Conservation (phyloP, 208 protist genomes). For the Acanthamoeba rhysodes region DNA sequence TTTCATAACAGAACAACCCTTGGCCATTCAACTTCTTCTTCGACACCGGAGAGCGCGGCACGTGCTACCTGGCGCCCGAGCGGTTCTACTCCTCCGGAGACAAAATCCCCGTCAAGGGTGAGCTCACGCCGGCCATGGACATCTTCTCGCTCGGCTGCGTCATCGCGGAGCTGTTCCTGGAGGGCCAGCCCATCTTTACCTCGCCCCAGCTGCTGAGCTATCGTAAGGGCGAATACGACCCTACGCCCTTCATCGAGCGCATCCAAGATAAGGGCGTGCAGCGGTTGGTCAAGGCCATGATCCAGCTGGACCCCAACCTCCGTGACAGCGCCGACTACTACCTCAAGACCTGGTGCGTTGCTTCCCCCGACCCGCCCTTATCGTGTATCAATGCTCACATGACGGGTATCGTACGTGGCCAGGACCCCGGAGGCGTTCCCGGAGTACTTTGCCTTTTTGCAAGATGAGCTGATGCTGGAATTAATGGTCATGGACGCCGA, state of each 20-base stretch:
- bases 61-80: slow-evolving; percentile 90
- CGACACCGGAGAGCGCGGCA: slow-evolving; percentile 84
- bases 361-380: too few relatives aligned
- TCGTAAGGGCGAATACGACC: slow-evolving; percentile 82
- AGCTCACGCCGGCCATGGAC: slow-evolving; percentile 86
- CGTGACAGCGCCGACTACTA: slow-evolving; percentile 71
- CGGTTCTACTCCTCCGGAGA: slow-evolving; percentile 82
- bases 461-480: slow-evolving; percentile 68
- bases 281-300: slow-evolving; percentile 77
- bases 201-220: slow-evolving; percentile 84
- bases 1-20: slow-evolving; percentile 84
- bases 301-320: slow-evolving; percentile 76
- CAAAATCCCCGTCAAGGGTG: slow-evolving; percentile 35
- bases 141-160: slow-evolving; percentile 89
- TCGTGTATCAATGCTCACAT: too few relatives aligned
- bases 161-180: slow-evolving; percentile 85
- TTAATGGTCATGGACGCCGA: slow-evolving; percentile 79
- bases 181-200: slow-evolving; percentile 84
- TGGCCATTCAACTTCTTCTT: slow-evolving; percentile 90
- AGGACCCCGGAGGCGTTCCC: slow-evolving; percentile 73
- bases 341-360: not conserved
- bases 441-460: slow-evolving; percentile 70
- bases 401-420: not conserved
- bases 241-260: slow-evolving; percentile 69
- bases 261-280: slow-evolving; percentile 46